Evolutionary conservation across 208 protist species (phyloP).

Genomic region (Trypanosoma lewisi): DNA sequence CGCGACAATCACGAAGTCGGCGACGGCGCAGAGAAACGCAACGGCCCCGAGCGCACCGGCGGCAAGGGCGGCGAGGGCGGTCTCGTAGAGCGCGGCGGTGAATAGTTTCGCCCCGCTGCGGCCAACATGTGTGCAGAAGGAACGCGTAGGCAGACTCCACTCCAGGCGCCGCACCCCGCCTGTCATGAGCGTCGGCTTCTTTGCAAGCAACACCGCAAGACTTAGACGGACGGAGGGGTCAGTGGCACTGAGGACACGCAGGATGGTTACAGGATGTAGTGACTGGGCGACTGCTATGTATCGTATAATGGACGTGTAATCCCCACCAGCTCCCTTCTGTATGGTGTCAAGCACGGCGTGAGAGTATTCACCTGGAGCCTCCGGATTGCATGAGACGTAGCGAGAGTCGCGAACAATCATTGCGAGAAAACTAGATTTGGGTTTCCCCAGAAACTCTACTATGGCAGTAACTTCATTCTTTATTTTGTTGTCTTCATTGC

Average conservation of each 20-base stretch:
- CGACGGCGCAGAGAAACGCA: slow-evolving; percentile 47
- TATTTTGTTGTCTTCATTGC: not conserved
- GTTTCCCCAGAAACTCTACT: slow-evolving; percentile 1
- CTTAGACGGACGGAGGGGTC: slow-evolving; percentile 7
- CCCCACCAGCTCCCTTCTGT: not conserved
- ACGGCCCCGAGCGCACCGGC: slow-evolving; percentile 56
- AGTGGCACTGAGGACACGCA: slow-evolving; percentile 25
- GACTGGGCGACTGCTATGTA: slow-evolving; percentile 65
- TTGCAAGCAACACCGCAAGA: slow-evolving; percentile 31
- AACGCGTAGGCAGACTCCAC: slow-evolving; percentile 11
- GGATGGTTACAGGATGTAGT: slow-evolving; percentile 63
- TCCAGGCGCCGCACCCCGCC: slow-evolving; percentile 34
- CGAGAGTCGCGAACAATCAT: slow-evolving; percentile 34
- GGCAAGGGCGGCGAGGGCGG: slow-evolving; percentile 44
- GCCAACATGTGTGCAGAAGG: slow-evolving; percentile 5
- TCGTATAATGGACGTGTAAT: slow-evolving; percentile 22
- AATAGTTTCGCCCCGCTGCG: slow-evolving; percentile 37
- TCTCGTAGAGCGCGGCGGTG: slow-evolving; percentile 37
- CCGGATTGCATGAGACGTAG: slow-evolving; percentile 14
- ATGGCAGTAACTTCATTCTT: slow-evolving; percentile 13
- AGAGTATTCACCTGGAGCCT: slow-evolving; percentile 4
- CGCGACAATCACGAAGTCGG: slow-evolving; percentile 38
- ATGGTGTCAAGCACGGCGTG: slow-evolving; percentile 34
- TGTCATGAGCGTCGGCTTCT: slow-evolving; percentile 37
- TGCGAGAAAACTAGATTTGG: not conserved